These are phyloP conservation scores for Arthrobotrys sphaeroides DNA, from an alignment of 2,329 filamentous ascomycete genomes.

Conservation along the genomic window DNA sequence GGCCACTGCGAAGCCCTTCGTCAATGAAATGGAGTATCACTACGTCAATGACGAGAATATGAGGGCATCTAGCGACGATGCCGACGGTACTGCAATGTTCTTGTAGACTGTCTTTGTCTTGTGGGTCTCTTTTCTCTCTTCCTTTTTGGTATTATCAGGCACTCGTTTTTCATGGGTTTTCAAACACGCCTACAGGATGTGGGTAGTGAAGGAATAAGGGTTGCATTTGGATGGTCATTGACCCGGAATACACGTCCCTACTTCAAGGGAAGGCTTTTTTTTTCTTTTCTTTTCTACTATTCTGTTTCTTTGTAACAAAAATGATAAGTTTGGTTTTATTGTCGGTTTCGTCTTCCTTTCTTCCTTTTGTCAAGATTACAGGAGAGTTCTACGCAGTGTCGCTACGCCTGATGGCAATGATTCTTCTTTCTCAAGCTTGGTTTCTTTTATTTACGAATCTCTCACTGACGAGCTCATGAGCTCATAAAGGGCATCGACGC, in stretches of 20 bases:
- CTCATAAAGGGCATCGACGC: background rate
- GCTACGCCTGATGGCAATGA: background rate
- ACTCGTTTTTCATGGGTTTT: conserved; percentile 41
- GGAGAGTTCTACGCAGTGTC: background rate
- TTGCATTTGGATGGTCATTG: conserved; percentile 18
- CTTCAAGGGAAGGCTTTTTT: background rate
- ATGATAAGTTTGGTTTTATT: conserved; percentile 1
- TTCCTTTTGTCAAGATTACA: background rate
- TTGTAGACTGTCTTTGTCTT: conserved; percentile 31
- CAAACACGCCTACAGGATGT: conserved; percentile 14
- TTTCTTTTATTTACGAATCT: background rate
- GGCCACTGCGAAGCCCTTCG: conserved; percentile 46
- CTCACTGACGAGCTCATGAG: background rate
- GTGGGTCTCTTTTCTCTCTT: background rate
- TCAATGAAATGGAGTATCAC: conserved; percentile 38
- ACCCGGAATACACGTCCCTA: background rate
- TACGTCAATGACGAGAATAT: conserved; percentile 51
- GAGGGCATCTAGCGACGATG: conserved; percentile 6
- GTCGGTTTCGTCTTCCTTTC: background rate
- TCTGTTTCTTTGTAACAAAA: conserved; percentile 4
- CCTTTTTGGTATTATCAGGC: conserved; percentile 17
- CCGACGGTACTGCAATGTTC: conserved; percentile 29
- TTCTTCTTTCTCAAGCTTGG: background rate
- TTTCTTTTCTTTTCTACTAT: background rate
- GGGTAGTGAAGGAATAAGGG: conserved; percentile 34